A percentile compares a stretch with the other conserved stretches of the same genome.
phyloP scores from a whole-genome alignment of 495 filamentous ascomycete genomes.

The Aspergillus steynii region DNA sequence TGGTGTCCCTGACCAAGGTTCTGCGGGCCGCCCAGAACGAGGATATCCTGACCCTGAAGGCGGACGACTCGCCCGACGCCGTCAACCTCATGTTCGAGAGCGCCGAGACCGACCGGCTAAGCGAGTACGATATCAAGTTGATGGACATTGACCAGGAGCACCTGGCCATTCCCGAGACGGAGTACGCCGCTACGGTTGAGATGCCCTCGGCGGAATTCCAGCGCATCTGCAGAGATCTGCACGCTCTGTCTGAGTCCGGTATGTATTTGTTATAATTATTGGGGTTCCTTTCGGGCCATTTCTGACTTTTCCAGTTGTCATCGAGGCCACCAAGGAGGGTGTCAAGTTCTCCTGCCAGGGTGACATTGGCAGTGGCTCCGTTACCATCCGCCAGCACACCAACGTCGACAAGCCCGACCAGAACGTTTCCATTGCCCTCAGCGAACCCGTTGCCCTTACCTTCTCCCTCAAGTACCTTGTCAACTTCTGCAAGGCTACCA shows the following conservation, averaged over 20 bases:
- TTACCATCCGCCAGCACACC: conserved; percentile 85
- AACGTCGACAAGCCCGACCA: conserved; percentile 88
- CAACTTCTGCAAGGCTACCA: conserved; percentile 98
- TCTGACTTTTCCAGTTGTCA: conserved; percentile 63
- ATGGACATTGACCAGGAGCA: conserved; percentile 99
- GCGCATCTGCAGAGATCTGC: conserved; percentile 90
- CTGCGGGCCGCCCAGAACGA: conserved; percentile 92
- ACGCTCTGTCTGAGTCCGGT: conserved; percentile 93
- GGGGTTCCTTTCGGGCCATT: no score
- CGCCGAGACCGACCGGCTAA: conserved; percentile 82
- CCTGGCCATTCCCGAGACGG: conserved; percentile 96
- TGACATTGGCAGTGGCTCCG: conserved; percentile 93
- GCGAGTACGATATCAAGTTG: conserved; percentile 99
- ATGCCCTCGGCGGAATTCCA: conserved; percentile 93
- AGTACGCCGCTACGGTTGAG: conserved; percentile 87
- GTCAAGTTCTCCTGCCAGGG: conserved; percentile 93
- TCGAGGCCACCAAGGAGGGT: conserved; percentile 96
- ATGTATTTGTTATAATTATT: conserved; percentile 21
- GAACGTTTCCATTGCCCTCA: conserved; percentile 85
- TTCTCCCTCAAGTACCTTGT: conserved; percentile 99
- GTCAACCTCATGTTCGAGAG: conserved; percentile 97
- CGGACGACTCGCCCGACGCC: conserved; percentile 92
- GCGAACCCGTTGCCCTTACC: conserved; percentile 90
- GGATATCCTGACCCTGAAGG: conserved; percentile 94
- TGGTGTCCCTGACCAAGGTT: conserved; percentile 95